Conservation (phyloP, 2,329 filamentous ascomycete species). For the Mycosphaerelloides madeirae region DNA sequence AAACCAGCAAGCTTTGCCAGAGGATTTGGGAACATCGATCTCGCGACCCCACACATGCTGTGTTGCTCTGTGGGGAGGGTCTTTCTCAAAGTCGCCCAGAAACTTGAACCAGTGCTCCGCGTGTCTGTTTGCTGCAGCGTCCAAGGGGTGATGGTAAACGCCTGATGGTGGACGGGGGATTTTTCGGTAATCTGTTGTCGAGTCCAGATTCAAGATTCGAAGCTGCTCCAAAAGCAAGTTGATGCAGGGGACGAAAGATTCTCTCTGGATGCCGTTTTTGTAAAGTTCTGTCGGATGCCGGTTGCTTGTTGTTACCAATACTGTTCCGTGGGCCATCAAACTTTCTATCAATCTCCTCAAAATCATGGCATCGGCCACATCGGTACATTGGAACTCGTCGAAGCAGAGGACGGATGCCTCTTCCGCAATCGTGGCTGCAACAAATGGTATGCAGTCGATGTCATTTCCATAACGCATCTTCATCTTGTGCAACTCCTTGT, state of each 20-base stretch:
- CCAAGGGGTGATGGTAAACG: slow-evolving; percentile 88
- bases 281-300: slow-evolving; percentile 95
- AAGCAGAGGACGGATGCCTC: slow-evolving; percentile 86
- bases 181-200: slow-evolving; percentile 93
- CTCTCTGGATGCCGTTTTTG: slow-evolving; percentile 94
- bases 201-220: slow-evolving; percentile 90
- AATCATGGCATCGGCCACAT: slow-evolving; percentile 98
- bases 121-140: slow-evolving; percentile 69
- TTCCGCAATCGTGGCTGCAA: slow-evolving; percentile 90
- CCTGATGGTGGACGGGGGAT: slow-evolving; percentile 88
- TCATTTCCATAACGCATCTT: slow-evolving; percentile 87
- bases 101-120: slow-evolving; percentile 95
- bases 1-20: slow-evolving; percentile 83
- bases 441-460: slow-evolving; percentile 82
- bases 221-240: slow-evolving; percentile 80
- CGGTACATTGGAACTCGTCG: slow-evolving; percentile 97
- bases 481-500: slow-evolving; percentile 81
- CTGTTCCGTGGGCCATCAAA: slow-evolving; percentile 94
- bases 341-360: slow-evolving; percentile 77
- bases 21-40: slow-evolving; percentile 80
- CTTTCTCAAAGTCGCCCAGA: slow-evolving; percentile 73
- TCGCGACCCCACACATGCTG: slow-evolving; percentile 91
- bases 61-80: slow-evolving; percentile 70
- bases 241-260: slow-evolving; percentile 93
- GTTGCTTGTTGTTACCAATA: slow-evolving; percentile 93